A percentile compares a stretch with the other conserved stretches of the same genome.
phyloP scores from a whole-genome alignment of 1,284 basidiomycete genomes.

The Papiliotrema flavescens region DNA sequence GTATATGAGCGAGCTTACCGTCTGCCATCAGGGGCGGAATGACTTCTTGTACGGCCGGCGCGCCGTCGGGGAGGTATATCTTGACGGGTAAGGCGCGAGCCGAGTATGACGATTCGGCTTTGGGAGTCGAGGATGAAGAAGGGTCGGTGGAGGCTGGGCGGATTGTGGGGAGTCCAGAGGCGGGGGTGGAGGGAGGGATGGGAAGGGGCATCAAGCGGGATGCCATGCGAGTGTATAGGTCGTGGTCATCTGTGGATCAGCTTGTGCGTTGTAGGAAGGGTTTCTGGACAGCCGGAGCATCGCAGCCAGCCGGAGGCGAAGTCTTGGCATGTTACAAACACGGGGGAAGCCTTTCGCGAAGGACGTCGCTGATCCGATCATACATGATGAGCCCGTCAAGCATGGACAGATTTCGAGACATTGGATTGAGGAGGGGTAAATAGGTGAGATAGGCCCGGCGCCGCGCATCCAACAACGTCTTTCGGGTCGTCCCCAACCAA shows the following conservation, averaged over 20 bases:
- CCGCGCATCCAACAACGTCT: no score
- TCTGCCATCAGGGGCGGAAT: slow-evolving; percentile 62
- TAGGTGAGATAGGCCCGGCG: no score
- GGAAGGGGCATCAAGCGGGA: slow-evolving; percentile 65
- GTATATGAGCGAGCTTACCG: slow-evolving; percentile 19
- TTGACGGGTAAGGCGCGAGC: slow-evolving; percentile 83
- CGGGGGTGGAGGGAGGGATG: slow-evolving; percentile 55
- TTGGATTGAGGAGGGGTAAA: no score
- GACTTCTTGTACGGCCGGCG: slow-evolving; percentile 83
- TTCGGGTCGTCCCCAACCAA: no score
- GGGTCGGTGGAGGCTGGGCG: slow-evolving; percentile 69
- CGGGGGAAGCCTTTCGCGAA: no score
- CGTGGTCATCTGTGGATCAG: slow-evolving; percentile 72
- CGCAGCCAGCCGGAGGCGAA: no score
- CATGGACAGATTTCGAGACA: no score
- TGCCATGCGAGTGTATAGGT: slow-evolving; percentile 88
- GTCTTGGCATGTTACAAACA: no score
- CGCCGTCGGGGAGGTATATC: slow-evolving; percentile 79
- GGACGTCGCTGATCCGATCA: no score
- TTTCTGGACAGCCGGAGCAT: no score
- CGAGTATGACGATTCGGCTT: slow-evolving; percentile 61
- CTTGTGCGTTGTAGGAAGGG: no score
- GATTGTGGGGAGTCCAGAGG: slow-evolving; percentile 54
- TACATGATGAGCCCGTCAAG: no score
- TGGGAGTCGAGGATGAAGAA: slow-evolving; percentile 52